These are phyloP conservation scores for Sisymbrium irio DNA, from an alignment of 345 rosid species.

Conservation along the genomic window DNA sequence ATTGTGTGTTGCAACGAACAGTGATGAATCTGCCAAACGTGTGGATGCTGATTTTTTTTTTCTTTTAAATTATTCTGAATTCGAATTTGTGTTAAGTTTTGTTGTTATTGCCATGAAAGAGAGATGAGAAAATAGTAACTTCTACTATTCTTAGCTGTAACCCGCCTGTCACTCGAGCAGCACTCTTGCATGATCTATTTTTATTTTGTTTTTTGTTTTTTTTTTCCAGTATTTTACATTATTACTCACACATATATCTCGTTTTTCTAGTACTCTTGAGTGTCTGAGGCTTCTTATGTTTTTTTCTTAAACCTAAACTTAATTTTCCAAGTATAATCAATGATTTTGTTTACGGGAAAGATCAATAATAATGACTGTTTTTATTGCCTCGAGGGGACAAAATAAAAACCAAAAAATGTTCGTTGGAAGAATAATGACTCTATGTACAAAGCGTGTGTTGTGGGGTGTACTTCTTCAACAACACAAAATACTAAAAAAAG, in stretches of 20 bases:
- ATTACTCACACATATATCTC: constrained; percentile 9
- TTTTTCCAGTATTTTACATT: neutral
- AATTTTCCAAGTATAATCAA: constrained; percentile 17
- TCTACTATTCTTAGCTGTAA: constrained; percentile 67
- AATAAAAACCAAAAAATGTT: neutral
- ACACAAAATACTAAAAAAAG: neutral
- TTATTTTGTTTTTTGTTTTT: constrained; percentile 11
- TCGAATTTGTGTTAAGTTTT: constrained; percentile 46
- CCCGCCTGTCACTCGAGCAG: constrained; percentile 90
- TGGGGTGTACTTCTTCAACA: constrained; percentile 34
- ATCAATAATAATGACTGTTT: constrained; percentile 29
- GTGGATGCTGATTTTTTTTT: constrained; percentile 6
- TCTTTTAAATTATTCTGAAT: constrained; percentile 7
- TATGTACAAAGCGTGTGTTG: constrained; percentile 37
- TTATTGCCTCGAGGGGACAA: constrained; percentile 18
- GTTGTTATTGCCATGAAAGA: constrained; percentile 47
- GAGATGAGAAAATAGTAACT: constrained; percentile 38
- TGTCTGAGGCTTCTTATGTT: constrained; percentile 15
- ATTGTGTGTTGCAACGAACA: constrained; percentile 41
- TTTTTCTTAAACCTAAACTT: constrained; percentile 13
- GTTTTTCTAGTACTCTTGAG: constrained; percentile 2
- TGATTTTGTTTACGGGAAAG: constrained; percentile 34
- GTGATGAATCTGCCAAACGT: constrained; percentile 34
- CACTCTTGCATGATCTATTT: constrained; percentile 89
- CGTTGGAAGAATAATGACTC: constrained; percentile 39